Percentiles rank a stretch among this genome's conserved stretches.
phyloP scores from a whole-genome alignment of 1,284 basidiomycete species.

The Blastosporella zonata region DNA sequence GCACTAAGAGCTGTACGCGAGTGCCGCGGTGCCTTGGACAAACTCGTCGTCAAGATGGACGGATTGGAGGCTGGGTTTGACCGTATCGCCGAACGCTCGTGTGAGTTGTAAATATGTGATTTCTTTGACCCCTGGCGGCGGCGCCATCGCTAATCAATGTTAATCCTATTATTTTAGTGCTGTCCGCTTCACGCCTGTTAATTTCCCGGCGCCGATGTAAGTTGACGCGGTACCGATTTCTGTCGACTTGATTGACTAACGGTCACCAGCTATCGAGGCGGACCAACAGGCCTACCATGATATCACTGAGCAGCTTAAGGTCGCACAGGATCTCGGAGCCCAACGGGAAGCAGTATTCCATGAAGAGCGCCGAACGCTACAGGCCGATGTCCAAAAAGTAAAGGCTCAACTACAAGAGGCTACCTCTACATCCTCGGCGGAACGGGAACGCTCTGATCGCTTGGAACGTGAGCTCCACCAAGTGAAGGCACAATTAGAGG shows the following conservation, averaged over 20 bases:
- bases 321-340: constrained; percentile 48
- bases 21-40: constrained; percentile 59
- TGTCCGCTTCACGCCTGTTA: constrained; percentile 68
- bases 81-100: constrained; percentile 73
- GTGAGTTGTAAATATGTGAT: constrained; percentile 42
- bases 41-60: constrained; percentile 73
- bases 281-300: constrained; percentile 71
- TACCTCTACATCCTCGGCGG: constrained; percentile 36
- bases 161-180: constrained; percentile 40
- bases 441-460: constrained; percentile 47
- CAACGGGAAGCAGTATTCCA: constrained; percentile 52
- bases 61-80: constrained; percentile 74
- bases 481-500: constrained; percentile 59
- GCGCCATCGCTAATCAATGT: constrained; percentile 5
- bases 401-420: constrained; percentile 40
- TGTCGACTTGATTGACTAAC: constrained; percentile 11
- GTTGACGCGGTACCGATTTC: constrained; percentile 27
- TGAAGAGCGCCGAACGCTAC: constrained; percentile 50
- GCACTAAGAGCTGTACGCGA: constrained; percentile 59
- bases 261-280: constrained; percentile 54
- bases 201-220: constrained; percentile 65
- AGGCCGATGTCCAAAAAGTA: constrained; percentile 54
- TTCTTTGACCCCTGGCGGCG: constrained; percentile 1
- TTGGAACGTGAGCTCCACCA: constrained; percentile 66
- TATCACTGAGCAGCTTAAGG: constrained; percentile 59